Conservation (phyloP, 495 filamentous ascomycete genomes). For the Friedmanniomyces simplex region DNA sequence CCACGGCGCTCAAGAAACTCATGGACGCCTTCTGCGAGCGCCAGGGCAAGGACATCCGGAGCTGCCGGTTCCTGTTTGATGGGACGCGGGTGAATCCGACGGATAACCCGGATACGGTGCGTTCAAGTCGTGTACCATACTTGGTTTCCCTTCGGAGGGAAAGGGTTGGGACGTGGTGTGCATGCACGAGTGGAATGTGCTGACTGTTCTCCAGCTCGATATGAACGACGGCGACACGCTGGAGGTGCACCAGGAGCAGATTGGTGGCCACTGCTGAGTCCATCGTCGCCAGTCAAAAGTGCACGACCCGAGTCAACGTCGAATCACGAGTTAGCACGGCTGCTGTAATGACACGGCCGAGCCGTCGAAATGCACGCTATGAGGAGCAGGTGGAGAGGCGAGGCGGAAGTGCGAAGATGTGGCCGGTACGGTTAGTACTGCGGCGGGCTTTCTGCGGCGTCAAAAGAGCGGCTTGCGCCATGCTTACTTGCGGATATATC, state of each 20-base stretch:
- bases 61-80: conserved; percentile 92
- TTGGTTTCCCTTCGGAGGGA: no score
- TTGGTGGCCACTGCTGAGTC: conserved; percentile 45
- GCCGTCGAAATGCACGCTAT: no score
- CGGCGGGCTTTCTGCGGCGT: no score
- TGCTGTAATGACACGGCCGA: no score
- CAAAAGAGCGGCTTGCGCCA: background rate
- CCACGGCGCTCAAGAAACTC: conserved; percentile 88
- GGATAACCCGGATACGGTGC: conserved; percentile 85
- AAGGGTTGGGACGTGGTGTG: conserved; percentile 8
- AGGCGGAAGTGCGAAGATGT: background rate
- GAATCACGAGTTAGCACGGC: no score
- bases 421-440: no score
- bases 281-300: no score
- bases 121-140: no score
- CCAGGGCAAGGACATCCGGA: conserved; percentile 74
- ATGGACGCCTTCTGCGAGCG: conserved; percentile 99
- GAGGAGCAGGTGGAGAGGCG: no score
- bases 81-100: conserved; percentile 77
- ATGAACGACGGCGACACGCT: conserved; percentile 96
- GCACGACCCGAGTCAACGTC: no score
- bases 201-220: conserved; percentile 55
- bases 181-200: background rate
- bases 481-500: background rate
- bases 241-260: conserved; percentile 98